phyloP scores from a whole-genome alignment of 1,284 basidiomycete genomes.

The Naganishia sp. region DNA sequence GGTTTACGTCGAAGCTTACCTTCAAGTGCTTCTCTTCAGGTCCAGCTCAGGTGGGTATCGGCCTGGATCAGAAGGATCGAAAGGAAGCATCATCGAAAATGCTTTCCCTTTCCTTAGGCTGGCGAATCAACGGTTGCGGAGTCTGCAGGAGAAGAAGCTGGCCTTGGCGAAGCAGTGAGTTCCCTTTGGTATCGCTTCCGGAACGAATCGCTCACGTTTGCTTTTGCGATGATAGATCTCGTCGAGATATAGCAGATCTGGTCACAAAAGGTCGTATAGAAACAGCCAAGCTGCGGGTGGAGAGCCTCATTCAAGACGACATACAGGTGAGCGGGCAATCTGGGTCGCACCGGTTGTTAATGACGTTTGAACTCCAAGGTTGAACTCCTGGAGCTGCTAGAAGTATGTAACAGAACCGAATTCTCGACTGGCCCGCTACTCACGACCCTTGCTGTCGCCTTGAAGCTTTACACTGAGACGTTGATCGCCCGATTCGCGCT shows the following conservation, averaged over 20 bases:
- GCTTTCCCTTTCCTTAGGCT: constrained; percentile 59
- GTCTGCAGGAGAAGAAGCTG: constrained; percentile 88
- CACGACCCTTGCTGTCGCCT: not conserved
- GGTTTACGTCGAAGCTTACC: not conserved
- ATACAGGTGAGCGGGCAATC: constrained; percentile 43
- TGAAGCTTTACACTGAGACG: constrained; percentile 79
- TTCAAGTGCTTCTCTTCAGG: not conserved
- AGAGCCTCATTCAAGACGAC: constrained; percentile 53
- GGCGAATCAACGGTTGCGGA: constrained; percentile 84
- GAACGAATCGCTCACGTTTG: constrained; percentile 73
- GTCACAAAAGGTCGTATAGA: constrained; percentile 50
- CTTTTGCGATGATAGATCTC: constrained; percentile 35
- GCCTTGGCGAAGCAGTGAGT: constrained; percentile 84
- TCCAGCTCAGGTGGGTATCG: constrained; percentile 34
- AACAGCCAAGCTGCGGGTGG: constrained; percentile 50
- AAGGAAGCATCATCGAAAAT: too few species aligned
- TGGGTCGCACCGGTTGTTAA: not conserved
- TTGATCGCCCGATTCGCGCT: constrained; percentile 89
- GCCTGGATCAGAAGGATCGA: not conserved
- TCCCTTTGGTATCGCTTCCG: constrained; percentile 78
- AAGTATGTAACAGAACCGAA: constrained; percentile 52
- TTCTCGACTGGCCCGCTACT: too few species aligned
- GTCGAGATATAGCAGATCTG: constrained; percentile 55
- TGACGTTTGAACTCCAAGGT: constrained; percentile 45
- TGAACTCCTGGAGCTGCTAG: constrained; percentile 86